Conservation (phyloP, 2,329 filamentous ascomycete genomes). For the Xylariaceae sp. region DNA sequence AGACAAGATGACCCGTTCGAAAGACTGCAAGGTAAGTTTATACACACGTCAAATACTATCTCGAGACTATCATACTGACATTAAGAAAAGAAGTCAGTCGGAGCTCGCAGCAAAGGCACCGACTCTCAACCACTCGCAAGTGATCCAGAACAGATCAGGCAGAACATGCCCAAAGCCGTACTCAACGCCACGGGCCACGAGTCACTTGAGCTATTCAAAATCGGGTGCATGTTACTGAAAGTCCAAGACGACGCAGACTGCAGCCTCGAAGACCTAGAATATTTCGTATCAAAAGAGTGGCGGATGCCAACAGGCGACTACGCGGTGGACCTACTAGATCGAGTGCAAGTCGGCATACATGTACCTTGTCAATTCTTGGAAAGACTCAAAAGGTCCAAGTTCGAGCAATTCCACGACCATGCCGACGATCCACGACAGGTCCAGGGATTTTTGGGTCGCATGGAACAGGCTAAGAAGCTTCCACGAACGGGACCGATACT, state of each 20-base stretch:
- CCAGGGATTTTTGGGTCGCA: not conserved
- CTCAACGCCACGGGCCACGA: slow-evolving; percentile 1
- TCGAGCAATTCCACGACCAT: not conserved
- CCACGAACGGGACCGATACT: not conserved
- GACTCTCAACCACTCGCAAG: too few species aligned
- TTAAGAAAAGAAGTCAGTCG: too few species aligned
- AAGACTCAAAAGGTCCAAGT: not conserved
- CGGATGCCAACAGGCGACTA: not conserved
- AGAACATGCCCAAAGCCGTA: not conserved
- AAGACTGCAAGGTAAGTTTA: too few species aligned
- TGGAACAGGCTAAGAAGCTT: not conserved
- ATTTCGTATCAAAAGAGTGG: not conserved
- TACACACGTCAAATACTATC: too few species aligned
- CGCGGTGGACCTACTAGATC: slow-evolving; percentile 1
- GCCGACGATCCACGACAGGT: not conserved
- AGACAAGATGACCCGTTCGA: too few species aligned
- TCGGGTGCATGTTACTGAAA: slow-evolving; percentile 4
- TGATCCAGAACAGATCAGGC: not conserved
- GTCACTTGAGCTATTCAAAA: slow-evolving; percentile 4
- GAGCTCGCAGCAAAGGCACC: too few species aligned
- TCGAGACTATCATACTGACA: too few species aligned
- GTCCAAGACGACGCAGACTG: slow-evolving; percentile 1
- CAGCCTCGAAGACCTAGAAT: not conserved
- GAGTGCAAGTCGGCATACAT: slow-evolving; percentile 1
- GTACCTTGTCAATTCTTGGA: slow-evolving; percentile 1